Base-by-base conservation (phyloP, 495 filamentous ascomycete species). In the Immersiella caudata region DNA sequence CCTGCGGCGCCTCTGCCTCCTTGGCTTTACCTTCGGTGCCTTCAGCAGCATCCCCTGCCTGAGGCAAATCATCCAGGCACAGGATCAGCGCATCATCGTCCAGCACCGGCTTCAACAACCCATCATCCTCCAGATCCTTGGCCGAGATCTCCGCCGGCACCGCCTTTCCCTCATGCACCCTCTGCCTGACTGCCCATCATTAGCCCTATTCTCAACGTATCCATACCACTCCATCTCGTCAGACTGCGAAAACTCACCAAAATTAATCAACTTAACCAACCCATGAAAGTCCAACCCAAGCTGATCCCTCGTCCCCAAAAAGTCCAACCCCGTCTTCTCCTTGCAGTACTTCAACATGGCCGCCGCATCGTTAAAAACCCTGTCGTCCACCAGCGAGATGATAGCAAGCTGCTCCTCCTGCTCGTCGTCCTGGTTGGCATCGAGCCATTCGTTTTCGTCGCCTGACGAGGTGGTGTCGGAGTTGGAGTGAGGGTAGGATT, bases 61-160 rank as follows among this genome's bases (percentile, higher is more conserved):
- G 80, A 11, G 84, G 80, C 52, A 95, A 78, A 50, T 97, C 94
- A 67, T 95, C 93, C 60, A 97, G 80, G 58, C 85, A 90, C 67
- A 94, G 91, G 35, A 98, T 82, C 49, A 97, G 81, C 16, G 93
- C 90, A 68, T 98, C 94, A 71, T 97, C 93, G 70, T 96, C 91
- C n/a, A 98, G 77, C 11, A 91, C 88, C 1, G 94, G 94, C 78
- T 91, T 89, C 60, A 97, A 77, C 71, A 89, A 95, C 61, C 82
- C 78, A 64, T 98, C 93, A 64, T 92, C 88, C 29, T 88, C 81
- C 69, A 96, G 89, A 35, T 85, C 79, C 16, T 78, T 77, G 66
- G 79, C 82, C 11, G 85, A 83, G 55, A 88, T 86, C 33, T 88
- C 77, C 62, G 86, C 79, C 1, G 86, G 84, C 3, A 83, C 75